Conservation (phyloP, 2,329 filamentous ascomycete species). For the Hyphodiscus sp. region DNA sequence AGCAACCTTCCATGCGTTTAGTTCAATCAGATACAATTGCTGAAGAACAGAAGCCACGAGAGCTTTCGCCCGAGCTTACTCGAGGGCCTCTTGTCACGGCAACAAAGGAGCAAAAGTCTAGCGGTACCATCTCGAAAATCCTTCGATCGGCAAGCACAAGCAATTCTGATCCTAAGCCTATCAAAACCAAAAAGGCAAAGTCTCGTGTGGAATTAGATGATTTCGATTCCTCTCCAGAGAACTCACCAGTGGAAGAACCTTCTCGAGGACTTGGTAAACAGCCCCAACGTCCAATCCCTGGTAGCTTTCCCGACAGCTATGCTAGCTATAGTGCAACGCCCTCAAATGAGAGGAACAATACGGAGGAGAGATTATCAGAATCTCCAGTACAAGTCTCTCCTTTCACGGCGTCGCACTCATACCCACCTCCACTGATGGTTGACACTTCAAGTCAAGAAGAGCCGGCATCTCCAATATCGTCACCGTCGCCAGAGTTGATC, state of each 20-base stretch:
- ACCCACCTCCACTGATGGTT: constrained; percentile 60
- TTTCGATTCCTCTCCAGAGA: constrained; percentile 46
- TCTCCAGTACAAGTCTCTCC: constrained; percentile 64
- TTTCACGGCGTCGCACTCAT: constrained; percentile 38
- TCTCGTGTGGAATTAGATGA: constrained; percentile 63
- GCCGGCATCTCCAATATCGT: constrained; percentile 54
- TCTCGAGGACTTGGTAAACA: constrained; percentile 18
- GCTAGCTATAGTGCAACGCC: constrained; percentile 9
- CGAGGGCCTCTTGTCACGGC: constrained; percentile 31
- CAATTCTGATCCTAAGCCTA: constrained; percentile 43
- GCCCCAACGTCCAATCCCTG: constrained; percentile 27
- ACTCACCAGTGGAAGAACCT: constrained; percentile 30
- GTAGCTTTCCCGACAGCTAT: constrained; percentile 31
- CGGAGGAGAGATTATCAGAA: constrained; percentile 50
- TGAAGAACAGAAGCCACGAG: constrained; percentile 26
- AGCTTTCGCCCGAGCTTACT: constrained; percentile 33
- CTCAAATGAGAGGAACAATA: constrained; percentile 29
- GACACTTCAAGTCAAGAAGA: constrained; percentile 68
- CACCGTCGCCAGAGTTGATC: constrained; percentile 56
- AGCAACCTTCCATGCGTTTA: constrained; percentile 27
- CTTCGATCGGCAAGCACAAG: constrained; percentile 34
- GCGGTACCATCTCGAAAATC: constrained; percentile 37
- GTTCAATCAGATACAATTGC: constrained; percentile 23
- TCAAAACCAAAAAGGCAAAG: constrained; percentile 53
- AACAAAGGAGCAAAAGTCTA: constrained; percentile 36